Base-by-base conservation (phyloP, 2,329 filamentous ascomycete species). In the Ceratocystis alfenasii region DNA sequence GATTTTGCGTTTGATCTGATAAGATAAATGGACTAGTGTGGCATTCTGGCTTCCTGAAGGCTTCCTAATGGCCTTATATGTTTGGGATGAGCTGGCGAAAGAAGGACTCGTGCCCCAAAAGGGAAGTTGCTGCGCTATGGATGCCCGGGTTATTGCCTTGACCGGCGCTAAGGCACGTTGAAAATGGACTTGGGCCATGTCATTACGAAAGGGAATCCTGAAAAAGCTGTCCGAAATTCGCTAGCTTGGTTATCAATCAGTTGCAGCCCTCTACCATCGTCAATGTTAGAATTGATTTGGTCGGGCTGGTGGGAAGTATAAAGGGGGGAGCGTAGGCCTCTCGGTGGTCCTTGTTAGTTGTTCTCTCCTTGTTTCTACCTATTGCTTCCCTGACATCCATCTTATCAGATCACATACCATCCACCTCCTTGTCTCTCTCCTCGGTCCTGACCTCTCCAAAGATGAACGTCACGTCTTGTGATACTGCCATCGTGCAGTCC, bases 81-180 rank as follows among this genome's bases (percentile, higher is more conserved):
- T 17, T 30, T 33, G 28, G 53, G 53, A 59, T 59, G 53, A n/a
- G 25, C 33, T 17, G 25, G 22, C 15, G 7, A 59, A n/a, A 12
- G n/a, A 59, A 30, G 28, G 36, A 41, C 36, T 41, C 36, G 36
- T 41, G 36, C 36, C 53, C 33, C 17, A 25, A 59, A 59, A 59
- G 53, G 53, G 53, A 59, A 59, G 53, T 59, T 59, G 53, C 53
- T 59, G 53, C 53, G 53, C 22, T 15, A 15, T 59, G 28, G 17
- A 59, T 8, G 53, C 17, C 53, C 53, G 53, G 53, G 53, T 33
- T 59, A 59, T 59, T 59, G 53, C 53, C 53, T 59, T n/a, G 53
- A 8, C 53, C 28, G 53, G 53, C 53, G 53, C 53, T 59, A 59
- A 59, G 28, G 53, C 28, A 59, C 25, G 17, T 33, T 59, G 25